Evolutionary conservation across 768 basidiomycete species (phyloP).

Genomic region (Tulasnella sp.): DNA sequence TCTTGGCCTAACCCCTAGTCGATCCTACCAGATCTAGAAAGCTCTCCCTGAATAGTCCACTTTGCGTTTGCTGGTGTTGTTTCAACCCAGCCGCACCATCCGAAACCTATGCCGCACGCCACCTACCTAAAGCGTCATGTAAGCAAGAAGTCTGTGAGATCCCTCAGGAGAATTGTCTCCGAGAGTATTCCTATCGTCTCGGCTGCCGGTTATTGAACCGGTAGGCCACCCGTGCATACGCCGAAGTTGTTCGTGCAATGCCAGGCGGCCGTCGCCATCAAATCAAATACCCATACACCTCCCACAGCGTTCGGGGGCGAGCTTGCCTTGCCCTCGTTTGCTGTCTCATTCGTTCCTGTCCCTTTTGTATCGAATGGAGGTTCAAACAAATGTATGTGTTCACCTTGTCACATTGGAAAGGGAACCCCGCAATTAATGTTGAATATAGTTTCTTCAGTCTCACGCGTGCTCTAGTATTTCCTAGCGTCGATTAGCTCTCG

Average conservation of each 20-base stretch:
- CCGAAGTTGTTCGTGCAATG: background rate
- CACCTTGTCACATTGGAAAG: background rate
- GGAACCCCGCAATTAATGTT: background rate
- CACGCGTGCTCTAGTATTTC: background rate
- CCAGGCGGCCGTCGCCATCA: background rate
- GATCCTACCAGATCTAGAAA: background rate
- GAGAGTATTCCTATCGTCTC: background rate
- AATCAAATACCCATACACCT: slow-evolving; percentile 6
- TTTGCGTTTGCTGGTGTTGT: no score
- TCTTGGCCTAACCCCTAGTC: background rate
- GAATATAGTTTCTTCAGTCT: background rate
- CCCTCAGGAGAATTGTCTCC: background rate
- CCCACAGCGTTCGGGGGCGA: background rate
- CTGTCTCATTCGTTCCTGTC: background rate
- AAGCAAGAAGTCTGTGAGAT: background rate
- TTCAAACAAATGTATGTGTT: background rate
- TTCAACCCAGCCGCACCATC: no score
- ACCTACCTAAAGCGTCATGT: background rate
- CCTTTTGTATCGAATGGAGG: background rate
- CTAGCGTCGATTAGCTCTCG: background rate
- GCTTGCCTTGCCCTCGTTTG: background rate
- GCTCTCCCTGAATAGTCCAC: background rate
- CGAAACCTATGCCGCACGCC: background rate
- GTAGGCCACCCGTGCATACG: background rate
- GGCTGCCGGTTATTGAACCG: background rate